Base-by-base conservation (phyloP, 2,329 filamentous ascomycete species). In the Paecilomyces sp. region DNA sequence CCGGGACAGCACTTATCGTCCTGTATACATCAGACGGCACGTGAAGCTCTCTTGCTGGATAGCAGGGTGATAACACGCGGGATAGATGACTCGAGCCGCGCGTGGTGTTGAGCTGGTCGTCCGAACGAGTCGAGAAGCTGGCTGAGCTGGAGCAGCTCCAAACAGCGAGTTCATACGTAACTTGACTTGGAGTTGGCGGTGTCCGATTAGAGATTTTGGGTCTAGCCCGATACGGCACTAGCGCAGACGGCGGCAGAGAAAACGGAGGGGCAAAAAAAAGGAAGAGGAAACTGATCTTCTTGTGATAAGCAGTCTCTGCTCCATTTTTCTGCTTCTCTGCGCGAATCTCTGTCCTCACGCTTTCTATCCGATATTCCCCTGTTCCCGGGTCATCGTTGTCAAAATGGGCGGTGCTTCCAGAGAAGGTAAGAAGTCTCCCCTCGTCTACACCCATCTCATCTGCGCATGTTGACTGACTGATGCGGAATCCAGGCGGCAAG, bases 341-440 rank as follows among this genome's bases (percentile, higher is more conserved):
- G 52, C 61, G 60, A 63, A 63, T 63, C 57, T 59, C 41, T 47
- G n/a, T 47, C n/a, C 41, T 47, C 41, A 22, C 41, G n/a, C 15
- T 18, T 33, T 47, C 25, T 56, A 61, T 25, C 18, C 36, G 47
- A 52, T 55, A 5, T 36, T 28, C 25, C 25, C 55, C 30, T 5
- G 24, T 54, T 22, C 15, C 30, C n/a, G 9, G 30, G 4, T 9
- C 12, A 36, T 18, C 12, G 36, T 28, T 24, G 15, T 54, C 50
- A 50, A 18, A 47, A 89, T 89, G 86, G 86, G 86, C 79, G 86
- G 86, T 67, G 76, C 78, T 73, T 83, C 84, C 75, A 84, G 86
- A 83, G 85, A 87, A 80, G 86, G 86, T 86, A 70, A 51, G 77
- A 8, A 66, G 34, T 3, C 25, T 3, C 25, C 6, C 24, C n/a